phyloP scores from a whole-genome alignment of 257 asterid genomes.

The Forsythia suspensa region DNA sequence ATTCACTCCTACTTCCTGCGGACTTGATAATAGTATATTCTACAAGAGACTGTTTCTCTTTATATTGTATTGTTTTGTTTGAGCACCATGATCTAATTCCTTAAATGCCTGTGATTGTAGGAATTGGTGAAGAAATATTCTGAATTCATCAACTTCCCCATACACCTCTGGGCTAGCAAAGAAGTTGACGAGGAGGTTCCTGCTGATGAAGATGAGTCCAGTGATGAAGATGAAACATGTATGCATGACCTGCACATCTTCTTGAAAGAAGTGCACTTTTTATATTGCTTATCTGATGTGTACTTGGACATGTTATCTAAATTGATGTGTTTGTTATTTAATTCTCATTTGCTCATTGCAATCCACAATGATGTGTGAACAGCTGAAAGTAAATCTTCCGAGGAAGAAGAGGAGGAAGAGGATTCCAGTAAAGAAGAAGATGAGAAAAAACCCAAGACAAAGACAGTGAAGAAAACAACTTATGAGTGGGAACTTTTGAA shows the following conservation, averaged over 20 bases:
- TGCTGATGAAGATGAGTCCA: constrained; percentile 75
- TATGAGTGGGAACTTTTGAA: constrained; percentile 93
- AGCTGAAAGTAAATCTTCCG: constrained; percentile 75
- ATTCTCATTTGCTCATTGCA: constrained; percentile 16
- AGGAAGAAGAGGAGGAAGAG: constrained; percentile 68
- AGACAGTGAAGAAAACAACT: constrained; percentile 69
- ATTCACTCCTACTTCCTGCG: background rate
- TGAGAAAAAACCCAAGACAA: constrained; percentile 77
- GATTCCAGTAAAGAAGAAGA: constrained; percentile 70
- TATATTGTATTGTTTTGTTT: background rate
- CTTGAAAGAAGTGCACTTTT: constrained; percentile 5
- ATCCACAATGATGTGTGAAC: constrained; percentile 25
- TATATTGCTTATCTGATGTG: background rate
- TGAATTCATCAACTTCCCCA: constrained; percentile 92
- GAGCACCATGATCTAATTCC: constrained; percentile 5
- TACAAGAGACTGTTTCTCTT: background rate
- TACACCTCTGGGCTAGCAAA: constrained; percentile 83
- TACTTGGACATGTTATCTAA: background rate
- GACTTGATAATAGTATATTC: background rate
- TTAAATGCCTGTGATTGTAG: constrained; percentile 31
- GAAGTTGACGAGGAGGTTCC: constrained; percentile 92
- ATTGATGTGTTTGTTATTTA: background rate
- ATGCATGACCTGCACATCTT: constrained; percentile 23
- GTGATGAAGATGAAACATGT: constrained; percentile 75
- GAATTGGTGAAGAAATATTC: constrained; percentile 89